These are phyloP conservation scores for Ceratocystis smalleyi DNA, from an alignment of 2,329 filamentous ascomycete genomes.

Conservation along the genomic window DNA sequence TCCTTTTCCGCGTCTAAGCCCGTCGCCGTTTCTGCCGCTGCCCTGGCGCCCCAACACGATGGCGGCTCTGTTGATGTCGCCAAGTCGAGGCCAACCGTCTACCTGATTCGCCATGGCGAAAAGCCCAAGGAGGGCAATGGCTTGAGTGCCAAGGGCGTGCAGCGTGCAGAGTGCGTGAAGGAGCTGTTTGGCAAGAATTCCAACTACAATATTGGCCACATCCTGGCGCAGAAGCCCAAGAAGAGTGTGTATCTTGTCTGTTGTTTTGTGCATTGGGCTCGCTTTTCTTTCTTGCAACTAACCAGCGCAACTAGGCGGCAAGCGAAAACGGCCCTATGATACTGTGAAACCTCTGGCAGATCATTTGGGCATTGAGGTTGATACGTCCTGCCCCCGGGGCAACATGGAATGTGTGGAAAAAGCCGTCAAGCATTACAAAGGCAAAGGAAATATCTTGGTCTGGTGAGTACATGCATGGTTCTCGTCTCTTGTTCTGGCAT, in stretches of 20 bases:
- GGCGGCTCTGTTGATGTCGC: neutral
- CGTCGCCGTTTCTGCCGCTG: neutral
- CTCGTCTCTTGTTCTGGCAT: neutral
- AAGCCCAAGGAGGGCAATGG: slow-evolving; percentile 39
- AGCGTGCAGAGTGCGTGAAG: slow-evolving; percentile 44
- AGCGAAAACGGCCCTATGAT: slow-evolving; percentile 36
- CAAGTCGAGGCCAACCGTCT: slow-evolving; percentile 34
- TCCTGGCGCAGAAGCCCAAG: slow-evolving; percentile 42
- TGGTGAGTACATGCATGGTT: slow-evolving; percentile 25
- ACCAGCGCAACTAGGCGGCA: slow-evolving; percentile 28
- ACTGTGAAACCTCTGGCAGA: slow-evolving; percentile 41
- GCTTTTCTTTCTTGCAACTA: neutral
- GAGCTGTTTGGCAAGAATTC: slow-evolving; percentile 38
- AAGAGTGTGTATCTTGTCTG: slow-evolving; percentile 22
- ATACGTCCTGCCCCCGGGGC: slow-evolving; percentile 40
- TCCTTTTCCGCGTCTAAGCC: neutral
- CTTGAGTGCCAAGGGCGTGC: slow-evolving; percentile 34
- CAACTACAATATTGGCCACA: slow-evolving; percentile 39
- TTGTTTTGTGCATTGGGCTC: neutral
- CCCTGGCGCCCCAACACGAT: too few species aligned
- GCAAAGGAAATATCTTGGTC: slow-evolving; percentile 42
- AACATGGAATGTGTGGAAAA: slow-evolving; percentile 39
- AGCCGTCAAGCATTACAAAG: slow-evolving; percentile 32
- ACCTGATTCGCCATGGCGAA: slow-evolving; percentile 49
- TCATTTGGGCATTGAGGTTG: slow-evolving; percentile 39